Conservation (phyloP, 2,329 filamentous ascomycete genomes). For the Cercospora sp. region DNA sequence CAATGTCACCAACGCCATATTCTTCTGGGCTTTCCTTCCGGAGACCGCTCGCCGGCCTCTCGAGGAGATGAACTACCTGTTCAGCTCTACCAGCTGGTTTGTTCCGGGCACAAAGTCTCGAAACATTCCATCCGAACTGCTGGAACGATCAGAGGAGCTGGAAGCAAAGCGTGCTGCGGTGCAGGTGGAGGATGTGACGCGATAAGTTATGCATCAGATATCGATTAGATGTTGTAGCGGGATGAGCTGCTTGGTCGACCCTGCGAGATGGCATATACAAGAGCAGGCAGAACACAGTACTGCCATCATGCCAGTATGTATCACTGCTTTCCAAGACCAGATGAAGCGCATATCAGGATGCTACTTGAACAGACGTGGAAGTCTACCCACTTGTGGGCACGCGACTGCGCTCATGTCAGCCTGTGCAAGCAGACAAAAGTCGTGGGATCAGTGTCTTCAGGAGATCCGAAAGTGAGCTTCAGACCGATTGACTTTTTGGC, state of each 20-base stretch:
- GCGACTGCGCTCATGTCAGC: neutral
- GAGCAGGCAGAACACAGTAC: neutral
- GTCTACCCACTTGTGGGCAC: neutral
- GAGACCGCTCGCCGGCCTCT: neutral
- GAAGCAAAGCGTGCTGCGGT: neutral
- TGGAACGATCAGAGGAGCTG: neutral
- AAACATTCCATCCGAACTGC: neutral
- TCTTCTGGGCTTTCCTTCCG: neutral
- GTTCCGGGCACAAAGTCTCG: neutral
- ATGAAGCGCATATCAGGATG: too few species aligned
- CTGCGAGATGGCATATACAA: neutral
- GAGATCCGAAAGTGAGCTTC: neutral
- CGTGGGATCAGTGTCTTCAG: neutral
- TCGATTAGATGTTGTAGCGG: neutral
- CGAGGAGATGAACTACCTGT: neutral
- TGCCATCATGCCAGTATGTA: neutral
- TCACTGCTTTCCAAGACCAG: too few species aligned
- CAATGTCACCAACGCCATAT: neutral
- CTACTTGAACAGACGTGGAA: neutral
- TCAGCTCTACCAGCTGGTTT: neutral
- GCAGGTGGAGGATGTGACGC: neutral
- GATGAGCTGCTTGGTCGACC: neutral
- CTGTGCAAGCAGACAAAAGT: neutral
- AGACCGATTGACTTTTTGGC: neutral
- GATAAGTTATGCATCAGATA: neutral